Evolutionary conservation across 1,139 yeast species (phyloP), one percentile per base, ranked within the genome.

Genomic region (Suhomyces ambrosiae): DNA sequence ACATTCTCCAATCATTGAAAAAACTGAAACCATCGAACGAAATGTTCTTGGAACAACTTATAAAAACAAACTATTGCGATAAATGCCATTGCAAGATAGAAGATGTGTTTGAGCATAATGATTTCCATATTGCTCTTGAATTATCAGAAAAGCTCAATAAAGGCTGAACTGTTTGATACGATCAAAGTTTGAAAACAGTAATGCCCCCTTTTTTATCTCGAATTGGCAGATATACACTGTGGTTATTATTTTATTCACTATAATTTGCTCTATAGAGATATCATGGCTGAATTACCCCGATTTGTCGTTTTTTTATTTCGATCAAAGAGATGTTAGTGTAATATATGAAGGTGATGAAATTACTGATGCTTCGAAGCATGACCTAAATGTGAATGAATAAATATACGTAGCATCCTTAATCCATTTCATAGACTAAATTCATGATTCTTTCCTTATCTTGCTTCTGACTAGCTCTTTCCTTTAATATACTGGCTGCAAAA

Each of bases 351-450:
- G n/a, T n/a, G n/a, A n/a, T n/a, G n/a, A n/a, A n/a, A n/a, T n/a
- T n/a, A n/a, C n/a, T n/a, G n/a, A n/a, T n/a, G n/a, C n/a, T n/a
- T n/a, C n/a, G n/a, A n/a, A n/a, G n/a, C n/a, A n/a, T n/a, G n/a
- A n/a, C n/a, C n/a, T n/a, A n/a, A n/a, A n/a, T n/a, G n/a, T n/a
- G n/a, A n/a, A n/a, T n/a, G n/a, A n/a, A n/a, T n/a, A n/a, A n/a
- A n/a, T n/a, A n/a, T n/a, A n/a, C n/a, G n/a, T n/a, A n/a, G n/a
- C n/a, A n/a, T n/a, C n/a, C n/a, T n/a, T n/a, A n/a, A n/a, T 40
- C 61, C 75, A 69, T 69, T 23, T 65, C 62, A 28, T 63, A 46
- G 5, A 72, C 76, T 41, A 73, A 56, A 23, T 62, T 61, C 61
- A 75, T 65, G 41, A 72, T 70, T 44, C 61, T 60, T 44, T 66